Evolutionary conservation across 2,329 filamentous ascomycete genomes (phyloP).

Genomic region (Alternaria brassicicola): DNA sequence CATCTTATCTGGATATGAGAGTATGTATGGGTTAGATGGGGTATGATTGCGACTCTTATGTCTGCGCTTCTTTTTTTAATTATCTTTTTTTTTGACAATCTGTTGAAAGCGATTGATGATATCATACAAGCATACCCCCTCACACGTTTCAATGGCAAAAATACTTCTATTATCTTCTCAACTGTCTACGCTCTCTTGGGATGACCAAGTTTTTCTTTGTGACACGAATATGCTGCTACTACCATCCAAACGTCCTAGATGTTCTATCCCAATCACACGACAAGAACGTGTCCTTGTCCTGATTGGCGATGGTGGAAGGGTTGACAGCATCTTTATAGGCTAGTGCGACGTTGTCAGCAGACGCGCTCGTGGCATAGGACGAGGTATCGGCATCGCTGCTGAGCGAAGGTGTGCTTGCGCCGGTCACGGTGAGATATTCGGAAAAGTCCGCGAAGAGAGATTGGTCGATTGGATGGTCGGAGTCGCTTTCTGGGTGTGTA

Average conservation of each 20-base stretch:
- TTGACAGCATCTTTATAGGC: too few species aligned
- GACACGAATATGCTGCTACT: too few species aligned
- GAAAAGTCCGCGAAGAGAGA: constrained; percentile 7
- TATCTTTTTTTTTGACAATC: neutral
- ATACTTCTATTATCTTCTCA: neutral
- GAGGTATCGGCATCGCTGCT: neutral
- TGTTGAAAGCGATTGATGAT: neutral
- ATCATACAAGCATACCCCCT: neutral
- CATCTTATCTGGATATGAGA: neutral
- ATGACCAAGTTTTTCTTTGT: too few species aligned
- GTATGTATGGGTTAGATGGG: neutral
- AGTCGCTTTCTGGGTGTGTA: neutral
- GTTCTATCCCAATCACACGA: too few species aligned
- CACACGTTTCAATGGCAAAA: neutral
- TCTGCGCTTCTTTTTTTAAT: neutral
- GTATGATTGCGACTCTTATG: neutral
- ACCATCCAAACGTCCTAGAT: too few species aligned
- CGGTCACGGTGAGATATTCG: neutral
- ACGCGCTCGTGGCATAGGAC: too few species aligned
- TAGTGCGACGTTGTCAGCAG: too few species aligned
- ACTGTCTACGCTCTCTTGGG: too few species aligned
- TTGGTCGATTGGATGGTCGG: neutral
- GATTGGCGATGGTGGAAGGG: too few species aligned
- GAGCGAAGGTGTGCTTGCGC: neutral
- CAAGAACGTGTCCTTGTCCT: too few species aligned